Conservation (phyloP, 2,329 filamentous ascomycete genomes). For the Fusarium musae region DNA sequence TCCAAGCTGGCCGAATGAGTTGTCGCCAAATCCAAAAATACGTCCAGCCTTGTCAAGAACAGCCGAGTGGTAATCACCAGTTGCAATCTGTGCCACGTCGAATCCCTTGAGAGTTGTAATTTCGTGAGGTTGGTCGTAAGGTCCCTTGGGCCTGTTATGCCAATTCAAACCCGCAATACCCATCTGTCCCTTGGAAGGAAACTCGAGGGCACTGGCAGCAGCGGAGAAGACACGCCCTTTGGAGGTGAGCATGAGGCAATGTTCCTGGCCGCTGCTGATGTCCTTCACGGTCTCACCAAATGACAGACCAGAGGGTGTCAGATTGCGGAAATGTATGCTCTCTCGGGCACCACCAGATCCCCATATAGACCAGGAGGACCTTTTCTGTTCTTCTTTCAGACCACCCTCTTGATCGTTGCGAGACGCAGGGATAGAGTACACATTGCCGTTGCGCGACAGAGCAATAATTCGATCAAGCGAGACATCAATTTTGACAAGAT, state of each 20-base stretch:
- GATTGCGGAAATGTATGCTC: conserved; percentile 74
- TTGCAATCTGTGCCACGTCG: conserved; percentile 78
- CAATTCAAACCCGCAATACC: conserved; percentile 87
- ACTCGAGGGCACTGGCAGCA: conserved; percentile 81
- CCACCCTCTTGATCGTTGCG: conserved; percentile 75
- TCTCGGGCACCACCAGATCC: conserved; percentile 46
- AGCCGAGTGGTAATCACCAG: conserved; percentile 88
- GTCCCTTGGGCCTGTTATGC: conserved; percentile 77
- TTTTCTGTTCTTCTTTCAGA: conserved; percentile 68
- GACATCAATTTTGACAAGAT: conserved; percentile 79
- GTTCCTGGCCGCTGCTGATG: conserved; percentile 83
- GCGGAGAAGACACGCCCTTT: conserved; percentile 88
- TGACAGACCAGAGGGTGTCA: conserved; percentile 72
- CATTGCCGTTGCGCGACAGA: conserved; percentile 76
- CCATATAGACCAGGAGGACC: conserved; percentile 79
- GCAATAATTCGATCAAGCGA: conserved; percentile 87
- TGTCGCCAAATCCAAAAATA: conserved; percentile 91
- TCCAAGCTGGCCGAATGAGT: conserved; percentile 91
- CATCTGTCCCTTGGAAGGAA: conserved; percentile 85
- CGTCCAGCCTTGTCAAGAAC: conserved; percentile 80
- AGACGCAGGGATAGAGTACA: conserved; percentile 87
- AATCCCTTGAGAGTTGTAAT: conserved; percentile 76
- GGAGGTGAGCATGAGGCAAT: conserved; percentile 86
- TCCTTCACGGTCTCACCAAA: conserved; percentile 79
- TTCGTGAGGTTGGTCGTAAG: conserved; percentile 86